phyloP scores from a whole-genome alignment of 2,329 filamentous ascomycete species.

The Graphiopsis chlorocephala region DNA sequence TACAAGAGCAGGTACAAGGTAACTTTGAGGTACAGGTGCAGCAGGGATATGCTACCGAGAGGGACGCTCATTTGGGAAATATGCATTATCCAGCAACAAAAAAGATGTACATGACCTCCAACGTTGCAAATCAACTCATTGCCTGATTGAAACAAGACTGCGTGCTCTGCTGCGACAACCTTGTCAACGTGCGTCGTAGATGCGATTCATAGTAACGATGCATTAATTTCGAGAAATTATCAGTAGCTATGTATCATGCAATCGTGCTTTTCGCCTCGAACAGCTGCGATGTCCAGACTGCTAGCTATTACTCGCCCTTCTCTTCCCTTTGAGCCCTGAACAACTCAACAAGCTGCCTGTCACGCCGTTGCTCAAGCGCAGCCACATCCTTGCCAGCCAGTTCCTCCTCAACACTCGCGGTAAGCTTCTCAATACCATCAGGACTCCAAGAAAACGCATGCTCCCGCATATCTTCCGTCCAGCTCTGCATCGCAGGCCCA shows the following conservation, averaged over 20 bases:
- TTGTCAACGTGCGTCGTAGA: no score
- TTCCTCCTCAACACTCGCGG: background rate
- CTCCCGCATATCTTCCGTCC: background rate
- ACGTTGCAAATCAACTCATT: no score
- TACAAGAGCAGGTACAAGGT: background rate
- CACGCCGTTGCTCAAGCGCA: background rate
- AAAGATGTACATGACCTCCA: background rate
- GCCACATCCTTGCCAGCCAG: background rate
- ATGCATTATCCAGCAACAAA: background rate
- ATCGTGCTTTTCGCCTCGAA: no score
- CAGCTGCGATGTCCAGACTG: background rate
- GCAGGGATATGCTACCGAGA: background rate
- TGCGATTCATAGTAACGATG: no score
- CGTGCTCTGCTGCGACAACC: no score
- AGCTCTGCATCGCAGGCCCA: background rate
- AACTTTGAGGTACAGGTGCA: background rate
- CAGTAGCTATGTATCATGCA: no score
- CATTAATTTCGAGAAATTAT: no score
- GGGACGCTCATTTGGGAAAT: background rate
- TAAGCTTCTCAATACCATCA: background rate
- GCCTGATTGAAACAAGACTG: no score
- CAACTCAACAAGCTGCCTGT: background rate
- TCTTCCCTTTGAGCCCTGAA: background rate
- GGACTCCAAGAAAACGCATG: background rate
- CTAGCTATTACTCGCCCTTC: background rate